Base-by-base conservation (phyloP, 768 basidiomycete species). In the Pleurotus salmoneostramineus region DNA sequence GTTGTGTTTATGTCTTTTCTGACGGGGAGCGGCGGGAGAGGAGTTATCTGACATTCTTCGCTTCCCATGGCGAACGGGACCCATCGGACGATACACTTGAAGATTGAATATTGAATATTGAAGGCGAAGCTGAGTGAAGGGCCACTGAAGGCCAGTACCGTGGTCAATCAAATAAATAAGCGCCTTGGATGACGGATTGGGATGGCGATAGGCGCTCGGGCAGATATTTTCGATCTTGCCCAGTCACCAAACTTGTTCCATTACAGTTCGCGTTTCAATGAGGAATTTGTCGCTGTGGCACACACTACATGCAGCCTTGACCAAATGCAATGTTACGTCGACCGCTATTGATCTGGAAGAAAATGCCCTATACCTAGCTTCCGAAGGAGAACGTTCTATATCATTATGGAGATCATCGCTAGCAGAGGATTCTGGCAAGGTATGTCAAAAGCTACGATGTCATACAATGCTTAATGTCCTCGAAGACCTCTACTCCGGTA, bases 311-410 rank as follows among this genome's bases (percentile, higher is more conserved):
- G 64, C 65, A 14, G 52, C 55, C 44, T 61, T 78, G 47, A 59
- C 64, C 42, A 68, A 71, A 32, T 63, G 71, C 6, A 5, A 10
- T 27, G 66, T 87, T 45, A 72, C 77, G 7, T 73, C 80, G 3
- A 74, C 79, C 10, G 74, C 84, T 1, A 69, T 87, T 62, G 87
- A 91, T 71, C 70, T 84, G 33, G 88, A 91, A 68, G 81, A 85
- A 65, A 77, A 83, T 64, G 71, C 74, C 1, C 65, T 83, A 43
- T 89, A 85, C 67, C 76, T 77, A n/a, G 76, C 81, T 10, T 82
- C 84, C 1, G 88, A 88, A 66, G 63, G 76, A 5, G 78, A 80
- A 42, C 79, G 85, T 5, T 77, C 78, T 17, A 74, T 90, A 7
- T 78, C 83, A 58, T 68, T 92, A 35, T 87, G 85, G 83, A 83